These are phyloP conservation scores for Talaromyces sp. DNA, from an alignment of 2,329 filamentous ascomycete species.

Conservation along the genomic window DNA sequence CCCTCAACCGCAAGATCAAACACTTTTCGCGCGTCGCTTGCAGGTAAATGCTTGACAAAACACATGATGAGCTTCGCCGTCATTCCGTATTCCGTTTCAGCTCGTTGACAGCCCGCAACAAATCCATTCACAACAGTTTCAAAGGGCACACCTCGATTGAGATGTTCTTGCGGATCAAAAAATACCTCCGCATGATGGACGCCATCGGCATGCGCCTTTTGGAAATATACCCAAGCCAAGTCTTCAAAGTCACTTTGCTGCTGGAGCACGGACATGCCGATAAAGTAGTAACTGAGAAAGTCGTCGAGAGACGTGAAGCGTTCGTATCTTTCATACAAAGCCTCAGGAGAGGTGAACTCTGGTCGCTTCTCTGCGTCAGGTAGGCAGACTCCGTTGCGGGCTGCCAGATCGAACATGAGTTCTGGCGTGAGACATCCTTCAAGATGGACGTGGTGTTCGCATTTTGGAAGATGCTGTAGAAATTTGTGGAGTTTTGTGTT, in stretches of 20 bases:
- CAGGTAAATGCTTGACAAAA: constrained; percentile 67
- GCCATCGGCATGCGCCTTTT: constrained; percentile 59
- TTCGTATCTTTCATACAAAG: constrained; percentile 62
- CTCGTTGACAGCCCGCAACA: constrained; percentile 56
- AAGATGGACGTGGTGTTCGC: constrained; percentile 77
- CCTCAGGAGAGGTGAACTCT: constrained; percentile 59
- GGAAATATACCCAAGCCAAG: constrained; percentile 69
- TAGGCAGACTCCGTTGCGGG: constrained; percentile 62
- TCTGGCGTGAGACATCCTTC: constrained; percentile 70
- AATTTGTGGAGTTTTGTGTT: constrained; percentile 51
- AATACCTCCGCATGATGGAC: constrained; percentile 74
- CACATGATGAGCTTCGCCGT: constrained; percentile 67
- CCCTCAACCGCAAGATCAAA: constrained; percentile 39
- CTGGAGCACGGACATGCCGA: constrained; percentile 67
- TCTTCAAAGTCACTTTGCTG: constrained; percentile 66
- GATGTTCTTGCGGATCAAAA: constrained; percentile 77
- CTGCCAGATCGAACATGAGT: constrained; percentile 66
- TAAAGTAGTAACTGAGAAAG: constrained; percentile 76
- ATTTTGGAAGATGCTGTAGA: constrained; percentile 67
- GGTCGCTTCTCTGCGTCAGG: constrained; percentile 53
- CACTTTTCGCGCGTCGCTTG: constrained; percentile 50
- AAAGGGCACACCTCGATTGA: constrained; percentile 60
- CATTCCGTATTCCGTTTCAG: constrained; percentile 61
- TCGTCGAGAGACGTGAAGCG: constrained; percentile 69
- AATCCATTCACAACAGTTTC: constrained; percentile 64